These are phyloP conservation scores for Barnettozyma pratensis DNA, from an alignment of 805 yeast species.

Conservation along the genomic window DNA sequence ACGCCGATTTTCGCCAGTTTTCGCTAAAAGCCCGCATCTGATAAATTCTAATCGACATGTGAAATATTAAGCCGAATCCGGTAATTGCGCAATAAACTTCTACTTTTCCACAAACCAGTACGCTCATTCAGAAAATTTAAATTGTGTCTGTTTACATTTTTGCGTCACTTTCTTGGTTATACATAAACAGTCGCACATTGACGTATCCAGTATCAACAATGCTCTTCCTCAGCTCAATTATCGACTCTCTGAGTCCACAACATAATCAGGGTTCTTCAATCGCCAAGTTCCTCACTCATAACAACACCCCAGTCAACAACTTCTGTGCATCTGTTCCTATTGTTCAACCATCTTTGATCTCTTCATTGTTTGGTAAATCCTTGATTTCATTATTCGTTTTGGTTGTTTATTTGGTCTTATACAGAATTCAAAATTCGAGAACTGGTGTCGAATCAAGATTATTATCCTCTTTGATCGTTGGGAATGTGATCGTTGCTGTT, in stretches of 20 bases:
- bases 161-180: not conserved
- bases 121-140: no score
- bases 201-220: not conserved
- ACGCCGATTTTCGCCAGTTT: not conserved
- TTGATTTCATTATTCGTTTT: conserved; percentile 12
- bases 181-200: not conserved
- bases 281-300: conserved; percentile 17
- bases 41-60: not conserved
- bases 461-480: conserved; percentile 17
- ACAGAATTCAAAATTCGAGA: conserved; percentile 1
- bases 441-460: conserved; percentile 23
- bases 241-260: conserved; percentile 5
- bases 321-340: conserved; percentile 21
- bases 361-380: conserved; percentile 23
- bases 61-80: not conserved
- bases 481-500: conserved; percentile 13
- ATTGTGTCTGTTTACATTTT: no score
- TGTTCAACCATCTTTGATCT: conserved; percentile 20
- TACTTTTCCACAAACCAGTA: no score
- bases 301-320: conserved; percentile 23
- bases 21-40: not conserved
- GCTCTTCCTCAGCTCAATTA: conserved; percentile 6
- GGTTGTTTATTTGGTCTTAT: conserved; percentile 10
- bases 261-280: conserved; percentile 3
- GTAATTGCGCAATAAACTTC: no score